Percentiles rank a stretch among this genome's conserved stretches.
Conservation (phyloP, 257 asterid species). For the Jacaranda mimosifolia region DNA sequence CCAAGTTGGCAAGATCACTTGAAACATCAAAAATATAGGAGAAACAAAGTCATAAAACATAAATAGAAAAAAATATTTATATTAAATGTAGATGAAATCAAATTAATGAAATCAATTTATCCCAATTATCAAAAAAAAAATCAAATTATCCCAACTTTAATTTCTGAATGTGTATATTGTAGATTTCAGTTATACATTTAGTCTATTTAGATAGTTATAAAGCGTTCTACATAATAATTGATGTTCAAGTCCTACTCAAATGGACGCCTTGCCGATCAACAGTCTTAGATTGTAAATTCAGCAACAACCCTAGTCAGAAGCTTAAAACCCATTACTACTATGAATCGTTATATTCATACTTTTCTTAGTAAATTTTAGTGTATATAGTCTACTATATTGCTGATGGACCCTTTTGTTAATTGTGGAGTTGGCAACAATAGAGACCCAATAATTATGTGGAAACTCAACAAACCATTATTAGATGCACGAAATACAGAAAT, state of each 20-base stretch:
- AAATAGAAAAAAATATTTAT: conserved; percentile 10
- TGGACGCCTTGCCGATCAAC: background rate
- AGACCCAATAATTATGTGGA: background rate
- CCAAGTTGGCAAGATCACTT: conserved; percentile 96
- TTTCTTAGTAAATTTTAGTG: background rate
- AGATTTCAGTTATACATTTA: conserved; percentile 18
- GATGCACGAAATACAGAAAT: conserved; percentile 11
- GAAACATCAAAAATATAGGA: conserved; percentile 41
- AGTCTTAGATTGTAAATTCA: background rate
- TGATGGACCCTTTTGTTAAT: background rate
- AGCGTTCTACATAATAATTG: conserved; percentile 16
- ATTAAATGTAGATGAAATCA: conserved; percentile 18
- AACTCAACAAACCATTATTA: conserved; percentile 11
- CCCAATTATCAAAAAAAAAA: no score
- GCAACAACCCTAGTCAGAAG: background rate
- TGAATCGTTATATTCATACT: conserved; percentile 2
- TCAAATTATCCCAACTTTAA: conserved; percentile 13
- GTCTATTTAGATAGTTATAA: background rate
- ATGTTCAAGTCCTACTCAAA: conserved; percentile 27
- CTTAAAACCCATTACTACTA: background rate
- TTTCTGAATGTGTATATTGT: conserved; percentile 13
- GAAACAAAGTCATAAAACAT: conserved; percentile 27
- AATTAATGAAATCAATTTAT: conserved; percentile 12
- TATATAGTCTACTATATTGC: background rate
- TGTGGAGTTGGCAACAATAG: background rate